Conservation (phyloP, 2,329 filamentous ascomycete genomes). For the Colletotrichum gloeosporioides region DNA sequence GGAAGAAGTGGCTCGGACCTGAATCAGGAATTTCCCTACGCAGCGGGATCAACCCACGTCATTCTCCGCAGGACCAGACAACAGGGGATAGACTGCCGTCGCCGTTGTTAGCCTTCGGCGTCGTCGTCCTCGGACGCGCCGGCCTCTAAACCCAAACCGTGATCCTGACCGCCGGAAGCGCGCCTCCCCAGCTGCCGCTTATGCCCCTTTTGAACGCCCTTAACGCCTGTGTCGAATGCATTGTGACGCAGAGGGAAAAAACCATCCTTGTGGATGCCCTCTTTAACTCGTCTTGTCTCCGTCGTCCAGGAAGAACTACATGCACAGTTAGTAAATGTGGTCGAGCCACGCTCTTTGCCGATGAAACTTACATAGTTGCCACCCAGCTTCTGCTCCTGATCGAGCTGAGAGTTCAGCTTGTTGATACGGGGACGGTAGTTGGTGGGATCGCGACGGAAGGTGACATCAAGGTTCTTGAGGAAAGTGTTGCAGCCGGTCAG, state of each 20-base stretch:
- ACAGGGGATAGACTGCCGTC: constrained; percentile 72
- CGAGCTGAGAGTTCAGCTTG: constrained; percentile 93
- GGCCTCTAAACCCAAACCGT: constrained; percentile 41
- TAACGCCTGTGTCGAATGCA: constrained; percentile 53
- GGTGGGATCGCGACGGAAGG: constrained; percentile 96
- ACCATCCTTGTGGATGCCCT: constrained; percentile 45
- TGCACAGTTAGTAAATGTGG: constrained; percentile 23
- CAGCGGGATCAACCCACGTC: background rate
- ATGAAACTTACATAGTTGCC: constrained; percentile 82
- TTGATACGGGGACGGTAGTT: constrained; percentile 98
- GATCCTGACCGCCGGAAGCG: constrained; percentile 32
- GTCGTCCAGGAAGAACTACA: constrained; percentile 93
- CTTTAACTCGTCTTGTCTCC: constrained; percentile 64
- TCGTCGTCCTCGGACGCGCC: constrained; percentile 69
- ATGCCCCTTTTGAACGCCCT: constrained; percentile 54
- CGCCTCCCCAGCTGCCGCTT: constrained; percentile 31
- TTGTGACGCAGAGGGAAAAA: constrained; percentile 34
- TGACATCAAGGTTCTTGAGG: constrained; percentile 95
- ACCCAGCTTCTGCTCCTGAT: constrained; percentile 93
- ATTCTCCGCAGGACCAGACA: constrained; percentile 61
- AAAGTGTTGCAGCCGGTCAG: constrained; percentile 96
- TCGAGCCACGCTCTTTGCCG: background rate
- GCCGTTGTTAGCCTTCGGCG: constrained; percentile 57
- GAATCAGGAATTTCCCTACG: background rate
- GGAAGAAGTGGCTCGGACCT: background rate